These are phyloP conservation scores for Thelephora aurantiotincta DNA, from an alignment of 768 basidiomycete genomes.

Conservation along the genomic window DNA sequence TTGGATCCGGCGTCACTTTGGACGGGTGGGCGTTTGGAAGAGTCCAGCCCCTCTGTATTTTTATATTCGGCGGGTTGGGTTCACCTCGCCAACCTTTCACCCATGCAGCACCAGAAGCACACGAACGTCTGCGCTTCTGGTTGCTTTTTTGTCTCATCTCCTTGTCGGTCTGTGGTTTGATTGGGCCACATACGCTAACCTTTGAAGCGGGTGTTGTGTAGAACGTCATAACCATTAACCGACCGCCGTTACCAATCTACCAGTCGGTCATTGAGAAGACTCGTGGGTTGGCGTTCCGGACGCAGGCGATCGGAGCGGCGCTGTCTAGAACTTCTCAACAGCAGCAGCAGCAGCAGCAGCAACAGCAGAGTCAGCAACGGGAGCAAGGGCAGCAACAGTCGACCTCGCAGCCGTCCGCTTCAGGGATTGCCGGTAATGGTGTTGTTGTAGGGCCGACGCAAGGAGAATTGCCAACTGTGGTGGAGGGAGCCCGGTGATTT, in stretches of 20 bases:
- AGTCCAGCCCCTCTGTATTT: no score
- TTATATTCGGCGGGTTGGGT: no score
- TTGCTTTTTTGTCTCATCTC: not conserved
- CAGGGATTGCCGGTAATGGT: not conserved
- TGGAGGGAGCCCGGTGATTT: not conserved
- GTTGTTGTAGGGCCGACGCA: not conserved
- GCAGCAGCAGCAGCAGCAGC: not conserved
- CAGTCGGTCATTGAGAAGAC: constrained; percentile 95
- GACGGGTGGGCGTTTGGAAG: no score
- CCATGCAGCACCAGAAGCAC: no score
- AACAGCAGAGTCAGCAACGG: no score
- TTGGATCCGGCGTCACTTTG: no score
- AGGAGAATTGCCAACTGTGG: not conserved
- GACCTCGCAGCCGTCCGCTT: not conserved
- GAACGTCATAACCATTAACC: constrained; percentile 95
- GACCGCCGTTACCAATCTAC: constrained; percentile 80
- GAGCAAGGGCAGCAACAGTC: no score
- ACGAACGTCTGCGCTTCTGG: not conserved
- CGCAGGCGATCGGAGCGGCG: constrained; percentile 79
- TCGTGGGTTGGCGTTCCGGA: constrained; percentile 79
- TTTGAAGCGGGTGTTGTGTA: constrained; percentile 20
- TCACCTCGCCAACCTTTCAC: no score
- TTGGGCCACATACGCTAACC: not conserved
- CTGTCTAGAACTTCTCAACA: constrained; percentile 27
- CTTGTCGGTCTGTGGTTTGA: not conserved